Evolutionary conservation across 352 stramenopile species (phyloP).

Genomic region (Globisporangium acanthophoron): DNA sequence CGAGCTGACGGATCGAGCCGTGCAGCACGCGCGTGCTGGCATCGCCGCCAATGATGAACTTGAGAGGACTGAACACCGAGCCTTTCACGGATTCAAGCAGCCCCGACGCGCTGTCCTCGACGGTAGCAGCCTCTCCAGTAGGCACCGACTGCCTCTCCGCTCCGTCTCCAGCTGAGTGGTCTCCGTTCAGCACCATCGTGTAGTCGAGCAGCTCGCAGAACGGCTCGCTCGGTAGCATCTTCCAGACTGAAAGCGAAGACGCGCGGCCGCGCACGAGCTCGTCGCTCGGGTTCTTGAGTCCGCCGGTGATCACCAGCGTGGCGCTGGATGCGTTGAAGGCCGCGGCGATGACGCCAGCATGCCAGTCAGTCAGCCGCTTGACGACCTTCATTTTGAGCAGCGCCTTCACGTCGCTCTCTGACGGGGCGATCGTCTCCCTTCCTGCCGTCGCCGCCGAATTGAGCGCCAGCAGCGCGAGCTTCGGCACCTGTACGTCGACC

Average conservation of each 20-base stretch:
- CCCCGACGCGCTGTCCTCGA: not conserved
- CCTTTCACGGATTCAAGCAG: constrained; percentile 15
- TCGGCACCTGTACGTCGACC: constrained; percentile 41
- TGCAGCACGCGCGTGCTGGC: constrained; percentile 12
- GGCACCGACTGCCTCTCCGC: not conserved
- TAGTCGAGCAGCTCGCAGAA: constrained; percentile 56
- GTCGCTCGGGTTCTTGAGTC: constrained; percentile 45
- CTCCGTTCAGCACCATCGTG: constrained; percentile 47
- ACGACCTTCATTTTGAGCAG: constrained; percentile 35
- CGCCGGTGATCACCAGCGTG: constrained; percentile 51
- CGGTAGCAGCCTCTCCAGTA: too few species aligned
- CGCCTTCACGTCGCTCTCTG: constrained; percentile 9
- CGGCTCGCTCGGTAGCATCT: constrained; percentile 30
- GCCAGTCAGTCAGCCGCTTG: constrained; percentile 52
- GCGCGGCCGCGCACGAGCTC: constrained; percentile 38
- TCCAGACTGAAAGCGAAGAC: constrained; percentile 68
- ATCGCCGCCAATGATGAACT: constrained; percentile 32
- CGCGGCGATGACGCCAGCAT: constrained; percentile 40
- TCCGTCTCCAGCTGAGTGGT: not conserved
- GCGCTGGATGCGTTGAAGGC: constrained; percentile 29
- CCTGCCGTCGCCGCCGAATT: not conserved
- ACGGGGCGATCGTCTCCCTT: not conserved
- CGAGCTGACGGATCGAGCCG: constrained; percentile 37
- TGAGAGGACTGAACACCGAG: constrained; percentile 26
- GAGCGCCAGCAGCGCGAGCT: constrained; percentile 37